A percentile compares a stretch with the other conserved stretches of the same genome.
Conservation (phyloP, 108 stramenopile genomes). For the Cyclotella kingstonii region DNA sequence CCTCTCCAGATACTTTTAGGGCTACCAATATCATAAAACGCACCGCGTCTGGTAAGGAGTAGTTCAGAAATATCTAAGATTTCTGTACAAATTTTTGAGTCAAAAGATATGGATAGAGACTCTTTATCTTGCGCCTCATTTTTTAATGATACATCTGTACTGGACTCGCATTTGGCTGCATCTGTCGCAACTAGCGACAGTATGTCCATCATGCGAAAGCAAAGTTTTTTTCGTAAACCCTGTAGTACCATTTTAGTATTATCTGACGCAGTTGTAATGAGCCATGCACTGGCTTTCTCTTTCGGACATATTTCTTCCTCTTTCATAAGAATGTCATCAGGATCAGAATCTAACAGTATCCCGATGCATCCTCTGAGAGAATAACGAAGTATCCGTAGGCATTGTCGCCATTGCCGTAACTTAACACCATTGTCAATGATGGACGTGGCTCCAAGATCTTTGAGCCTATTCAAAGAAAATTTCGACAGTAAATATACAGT, state of each 20-base stretch:
- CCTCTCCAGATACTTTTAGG: constrained; percentile 77
- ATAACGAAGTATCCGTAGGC: constrained; percentile 69
- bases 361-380: constrained; percentile 73
- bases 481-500: constrained; percentile 45
- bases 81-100: constrained; percentile 84
- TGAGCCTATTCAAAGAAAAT: constrained; percentile 27
- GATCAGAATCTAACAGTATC: constrained; percentile 58
- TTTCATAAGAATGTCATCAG: constrained; percentile 31
- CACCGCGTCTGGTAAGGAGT: constrained; percentile 68
- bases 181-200: constrained; percentile 69
- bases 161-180: constrained; percentile 47
- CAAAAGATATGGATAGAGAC: constrained; percentile 48
- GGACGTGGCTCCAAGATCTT: constrained; percentile 17
- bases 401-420: constrained; percentile 44
- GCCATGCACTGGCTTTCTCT: constrained; percentile 59
- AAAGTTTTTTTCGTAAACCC: constrained; percentile 49
- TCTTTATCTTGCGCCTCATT: constrained; percentile 21
- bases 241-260: constrained; percentile 45
- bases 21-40: constrained; percentile 58
- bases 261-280: constrained; percentile 43
- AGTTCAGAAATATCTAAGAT: constrained; percentile 63
- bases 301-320: constrained; percentile 47
- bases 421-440: constrained; percentile 6
- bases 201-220: constrained; percentile 49
- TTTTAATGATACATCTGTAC: constrained; percentile 13